Evolutionary conservation across 179 eudicot species (phyloP), one percentile per base, ranked within the genome.

Genomic region (Corrigiola litoralis): DNA sequence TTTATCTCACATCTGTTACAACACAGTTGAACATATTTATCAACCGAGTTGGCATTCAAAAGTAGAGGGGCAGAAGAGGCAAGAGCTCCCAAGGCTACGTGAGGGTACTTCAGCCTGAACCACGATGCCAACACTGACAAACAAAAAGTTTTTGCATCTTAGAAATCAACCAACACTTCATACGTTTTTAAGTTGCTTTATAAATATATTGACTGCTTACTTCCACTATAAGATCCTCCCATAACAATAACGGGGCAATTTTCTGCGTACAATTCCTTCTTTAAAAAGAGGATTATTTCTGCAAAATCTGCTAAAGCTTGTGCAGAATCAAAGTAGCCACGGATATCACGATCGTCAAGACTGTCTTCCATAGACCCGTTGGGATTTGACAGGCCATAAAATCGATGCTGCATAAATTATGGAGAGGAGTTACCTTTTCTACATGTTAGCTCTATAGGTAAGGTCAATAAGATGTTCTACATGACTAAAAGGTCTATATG

Each of bases 221-320:
- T 85, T 85, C 88, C 88, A 6, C 90, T 88, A 45, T 87, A 87
- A 8, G 89, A 84, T 49, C 84, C 94, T 44, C 89, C 94, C 16
- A 80, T 32, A 0, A 70, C 88, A 29, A 87, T 73, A 12, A 81
- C 66, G 0, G 87, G 86, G 61, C 77, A 84, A 72, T 79, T 18
- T 0, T 55, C 25, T 5, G 88, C 80, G 1, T 73, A 57, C 6
- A 72, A 71, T 0, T 63, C 58, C 10, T 70, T 4, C 79, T 77
- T 82, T 2, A 85, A 42, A 59, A 71, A 45, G n/a, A 75, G n/a
- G 27, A 87, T 56, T 2, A 87, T 45, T 55, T 82, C 81, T 24
- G 89, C 87, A 50, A 69, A 87, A 73, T 84, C 92, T 8, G 92
- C 84, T 20, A 87, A 20, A 3, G 89, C 87, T 75, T 87, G 89